Conservation (phyloP, 2,329 filamentous ascomycete genomes). For the Phialocephala sp. region DNA sequence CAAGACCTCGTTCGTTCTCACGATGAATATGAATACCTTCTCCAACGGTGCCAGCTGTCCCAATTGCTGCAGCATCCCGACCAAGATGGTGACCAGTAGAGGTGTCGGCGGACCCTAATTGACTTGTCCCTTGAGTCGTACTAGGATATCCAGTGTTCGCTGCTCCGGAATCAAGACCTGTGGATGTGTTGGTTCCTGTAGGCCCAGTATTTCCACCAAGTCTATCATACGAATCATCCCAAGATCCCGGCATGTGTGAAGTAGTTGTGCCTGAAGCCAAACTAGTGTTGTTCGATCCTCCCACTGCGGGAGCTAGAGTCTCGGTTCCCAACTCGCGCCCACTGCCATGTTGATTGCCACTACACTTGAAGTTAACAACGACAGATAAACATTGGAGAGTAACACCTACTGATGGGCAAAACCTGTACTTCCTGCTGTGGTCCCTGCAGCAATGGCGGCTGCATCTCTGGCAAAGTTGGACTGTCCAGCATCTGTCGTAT, state of each 20-base stretch:
- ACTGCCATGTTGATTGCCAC: background rate
- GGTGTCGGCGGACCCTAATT: constrained; percentile 13
- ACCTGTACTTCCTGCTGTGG: background rate
- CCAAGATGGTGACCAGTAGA: constrained; percentile 22
- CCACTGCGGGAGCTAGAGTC: background rate
- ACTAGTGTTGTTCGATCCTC: background rate
- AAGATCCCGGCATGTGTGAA: background rate
- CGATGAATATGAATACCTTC: constrained; percentile 20
- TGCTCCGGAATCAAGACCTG: background rate
- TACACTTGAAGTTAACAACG: background rate
- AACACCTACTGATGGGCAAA: background rate
- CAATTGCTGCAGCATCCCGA: constrained; percentile 25
- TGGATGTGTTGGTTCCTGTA: background rate
- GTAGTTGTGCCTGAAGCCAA: background rate
- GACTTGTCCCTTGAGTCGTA: constrained; percentile 21
- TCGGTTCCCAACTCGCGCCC: background rate
- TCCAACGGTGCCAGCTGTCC: constrained; percentile 23
- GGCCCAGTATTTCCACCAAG: background rate
- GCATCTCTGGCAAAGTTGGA: background rate
- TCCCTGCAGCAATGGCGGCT: background rate
- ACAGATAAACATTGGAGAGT: background rate
- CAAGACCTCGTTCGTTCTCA: constrained; percentile 13
- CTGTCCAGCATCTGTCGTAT: background rate
- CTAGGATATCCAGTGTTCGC: constrained; percentile 30
- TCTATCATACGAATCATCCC: background rate